A percentile compares a stretch with the other conserved stretches of the same genome.
Evolutionary conservation across 495 filamentous ascomycete genomes (phyloP).

Genomic region (Hypomontagnella monticulosa): DNA sequence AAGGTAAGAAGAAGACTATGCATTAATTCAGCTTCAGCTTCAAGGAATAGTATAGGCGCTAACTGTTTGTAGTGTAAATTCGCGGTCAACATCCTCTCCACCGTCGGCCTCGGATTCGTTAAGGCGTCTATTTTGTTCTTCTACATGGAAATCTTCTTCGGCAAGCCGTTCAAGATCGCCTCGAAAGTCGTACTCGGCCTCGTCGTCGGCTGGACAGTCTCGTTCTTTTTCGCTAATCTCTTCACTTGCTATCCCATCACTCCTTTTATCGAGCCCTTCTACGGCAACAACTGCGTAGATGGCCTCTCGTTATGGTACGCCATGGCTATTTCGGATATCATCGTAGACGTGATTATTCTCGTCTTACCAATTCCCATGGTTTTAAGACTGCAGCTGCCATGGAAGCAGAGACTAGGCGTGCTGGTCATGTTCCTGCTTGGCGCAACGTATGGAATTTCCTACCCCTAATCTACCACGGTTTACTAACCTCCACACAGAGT

Average conservation of each 20-base stretch:
- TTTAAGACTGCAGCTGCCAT: constrained; percentile 54
- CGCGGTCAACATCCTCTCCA: constrained; percentile 59
- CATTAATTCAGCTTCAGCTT: too few relatives aligned
- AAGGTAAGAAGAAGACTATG: constrained; percentile 34
- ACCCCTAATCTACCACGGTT: neutral
- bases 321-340: constrained; percentile 49
- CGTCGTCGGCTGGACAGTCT: constrained; percentile 52
- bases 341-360: constrained; percentile 53
- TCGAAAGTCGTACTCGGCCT: constrained; percentile 43
- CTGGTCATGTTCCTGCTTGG: constrained; percentile 60
- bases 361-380: constrained; percentile 61
- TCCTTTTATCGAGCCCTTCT: constrained; percentile 45
- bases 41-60: neutral
- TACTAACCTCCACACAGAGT: constrained; percentile 28
- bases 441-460: constrained; percentile 52
- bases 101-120: constrained; percentile 59
- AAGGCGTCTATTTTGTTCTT: constrained; percentile 62
- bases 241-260: constrained; percentile 57
- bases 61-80: constrained; percentile 30
- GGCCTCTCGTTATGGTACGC: constrained; percentile 32
- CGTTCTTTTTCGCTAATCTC: constrained; percentile 59
- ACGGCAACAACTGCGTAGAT: constrained; percentile 39
- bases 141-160: constrained; percentile 51
- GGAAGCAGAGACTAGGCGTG: constrained; percentile 56
- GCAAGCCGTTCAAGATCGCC: constrained; percentile 18